A percentile compares a stretch with the other conserved stretches of the same genome.
Evolutionary conservation across 106 monocot species (phyloP).

Genomic region (Dactylorhiza incarnata): DNA sequence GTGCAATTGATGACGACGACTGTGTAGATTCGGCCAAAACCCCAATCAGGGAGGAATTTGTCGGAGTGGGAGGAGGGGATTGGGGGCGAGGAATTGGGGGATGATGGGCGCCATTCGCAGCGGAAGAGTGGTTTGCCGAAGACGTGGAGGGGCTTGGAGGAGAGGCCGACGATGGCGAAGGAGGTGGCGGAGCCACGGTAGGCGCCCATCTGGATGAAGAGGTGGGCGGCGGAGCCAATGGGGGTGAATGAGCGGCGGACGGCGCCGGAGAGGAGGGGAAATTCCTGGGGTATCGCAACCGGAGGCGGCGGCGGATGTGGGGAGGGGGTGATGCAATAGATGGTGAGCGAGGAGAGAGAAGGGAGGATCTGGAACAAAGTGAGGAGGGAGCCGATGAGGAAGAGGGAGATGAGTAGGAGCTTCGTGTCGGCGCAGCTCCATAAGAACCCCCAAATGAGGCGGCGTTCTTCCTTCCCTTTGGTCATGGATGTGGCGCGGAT

Average conservation of each 20-base stretch:
- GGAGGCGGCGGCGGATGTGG: constrained; percentile 5
- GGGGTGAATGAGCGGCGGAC: constrained; percentile 42
- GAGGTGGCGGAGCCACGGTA: constrained; percentile 59
- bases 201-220: constrained; percentile 75
- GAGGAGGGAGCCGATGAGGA: constrained; percentile 28
- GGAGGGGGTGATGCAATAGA: not conserved
- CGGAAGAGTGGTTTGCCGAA: constrained; percentile 45
- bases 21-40: constrained; percentile 78
- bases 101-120: constrained; percentile 49
- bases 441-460: constrained; percentile 14
- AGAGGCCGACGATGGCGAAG: constrained; percentile 70
- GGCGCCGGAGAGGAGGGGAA: constrained; percentile 1
- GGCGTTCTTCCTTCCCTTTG: not conserved
- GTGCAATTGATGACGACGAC: constrained; percentile 79
- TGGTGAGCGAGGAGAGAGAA: not conserved
- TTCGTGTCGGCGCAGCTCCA: constrained; percentile 52
- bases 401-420: constrained; percentile 31
- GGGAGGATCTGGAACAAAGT: constrained; percentile 16
- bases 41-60: constrained; percentile 80
- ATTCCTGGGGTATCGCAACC: not conserved
- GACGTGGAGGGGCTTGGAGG: constrained; percentile 71
- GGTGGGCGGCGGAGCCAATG: constrained; percentile 58
- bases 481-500: not conserved
- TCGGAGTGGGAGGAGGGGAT: constrained; percentile 10
- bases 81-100: constrained; percentile 2